Percentiles rank a stretch among this genome's conserved stretches.
Conservation (phyloP, 78 protist species). For the Emiliania huxleyi region DNA sequence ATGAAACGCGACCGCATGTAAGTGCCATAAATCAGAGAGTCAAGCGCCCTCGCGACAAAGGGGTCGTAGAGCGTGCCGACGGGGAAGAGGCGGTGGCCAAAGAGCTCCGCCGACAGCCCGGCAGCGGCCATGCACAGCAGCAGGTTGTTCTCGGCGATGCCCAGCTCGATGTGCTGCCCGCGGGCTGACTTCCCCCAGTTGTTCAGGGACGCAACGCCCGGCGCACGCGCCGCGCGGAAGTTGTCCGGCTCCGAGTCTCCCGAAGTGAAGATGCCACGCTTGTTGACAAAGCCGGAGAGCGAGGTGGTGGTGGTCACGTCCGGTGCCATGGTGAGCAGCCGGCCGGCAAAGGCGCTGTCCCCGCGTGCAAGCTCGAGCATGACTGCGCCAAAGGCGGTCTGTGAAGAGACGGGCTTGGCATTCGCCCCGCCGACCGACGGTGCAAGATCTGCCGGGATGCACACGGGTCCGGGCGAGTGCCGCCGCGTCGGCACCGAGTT, state of each 20-base stretch:
- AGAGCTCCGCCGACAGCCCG: too few relatives aligned
- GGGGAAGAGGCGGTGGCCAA: too few relatives aligned
- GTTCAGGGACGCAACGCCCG: background rate
- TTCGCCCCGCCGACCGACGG: background rate
- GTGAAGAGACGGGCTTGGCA: background rate
- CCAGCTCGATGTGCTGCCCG: too few relatives aligned
- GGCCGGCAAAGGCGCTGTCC: background rate
- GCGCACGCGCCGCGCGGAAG: background rate
- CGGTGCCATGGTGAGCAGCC: background rate
- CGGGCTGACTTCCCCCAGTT: background rate
- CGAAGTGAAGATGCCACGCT: background rate
- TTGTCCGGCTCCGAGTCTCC: background rate
- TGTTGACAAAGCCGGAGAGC: background rate
- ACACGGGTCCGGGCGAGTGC: too few relatives aligned
- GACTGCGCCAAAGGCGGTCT: background rate
- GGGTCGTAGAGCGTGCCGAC: too few relatives aligned
- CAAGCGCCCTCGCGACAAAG: too few relatives aligned
- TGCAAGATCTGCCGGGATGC: too few relatives aligned
- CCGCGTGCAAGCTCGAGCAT: background rate
- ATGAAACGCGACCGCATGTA: background rate
- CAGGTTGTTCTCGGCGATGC: too few relatives aligned
- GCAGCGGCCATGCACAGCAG: too few relatives aligned
- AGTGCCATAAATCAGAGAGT: background rate
- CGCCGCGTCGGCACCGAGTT: too few relatives aligned
- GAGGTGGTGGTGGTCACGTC: background rate